Conservation (phyloP, 2,329 filamentous ascomycete genomes). For the Blastomyces parvus region DNA sequence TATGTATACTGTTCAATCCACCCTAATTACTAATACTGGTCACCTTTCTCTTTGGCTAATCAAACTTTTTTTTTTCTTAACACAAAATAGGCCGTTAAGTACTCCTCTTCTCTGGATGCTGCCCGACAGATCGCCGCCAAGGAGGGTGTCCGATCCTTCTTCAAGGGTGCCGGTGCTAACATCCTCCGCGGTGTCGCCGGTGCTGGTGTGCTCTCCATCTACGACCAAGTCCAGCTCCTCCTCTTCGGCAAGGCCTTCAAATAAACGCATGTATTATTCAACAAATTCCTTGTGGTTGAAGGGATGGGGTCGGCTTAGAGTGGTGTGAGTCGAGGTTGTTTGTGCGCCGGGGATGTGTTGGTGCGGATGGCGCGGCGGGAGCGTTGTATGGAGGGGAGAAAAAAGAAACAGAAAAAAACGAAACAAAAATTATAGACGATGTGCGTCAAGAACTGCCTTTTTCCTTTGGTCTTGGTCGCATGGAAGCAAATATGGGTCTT, state of each 20-base stretch:
- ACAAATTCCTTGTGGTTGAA: constrained; percentile 4
- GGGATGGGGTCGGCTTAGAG: constrained; percentile 24
- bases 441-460: constrained; percentile 31
- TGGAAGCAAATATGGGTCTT: constrained; percentile 34
- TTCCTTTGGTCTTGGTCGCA: constrained; percentile 33
- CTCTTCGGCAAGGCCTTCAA: constrained; percentile 99
- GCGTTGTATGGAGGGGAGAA: constrained; percentile 20
- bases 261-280: constrained; percentile 22
- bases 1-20: constrained; percentile 30
- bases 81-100: constrained; percentile 87
- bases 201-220: constrained; percentile 99
- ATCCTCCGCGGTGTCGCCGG: constrained; percentile 99
- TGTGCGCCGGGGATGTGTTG: constrained; percentile 14
- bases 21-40: not conserved
- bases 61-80: constrained; percentile 35
- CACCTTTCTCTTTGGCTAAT: constrained; percentile 5
- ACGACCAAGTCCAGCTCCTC: constrained; percentile 98
- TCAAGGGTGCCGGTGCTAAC: constrained; percentile 99
- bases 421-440: constrained; percentile 24
- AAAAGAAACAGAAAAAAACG: not conserved
- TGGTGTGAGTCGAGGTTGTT: constrained; percentile 21
- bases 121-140: constrained; percentile 90
- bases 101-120: constrained; percentile 92
- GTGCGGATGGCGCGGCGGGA: constrained; percentile 16
- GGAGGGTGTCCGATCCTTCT: constrained; percentile 97